phyloP scores from a whole-genome alignment of 108 stramenopile genomes.

The Stephanodiscus minutulus region DNA sequence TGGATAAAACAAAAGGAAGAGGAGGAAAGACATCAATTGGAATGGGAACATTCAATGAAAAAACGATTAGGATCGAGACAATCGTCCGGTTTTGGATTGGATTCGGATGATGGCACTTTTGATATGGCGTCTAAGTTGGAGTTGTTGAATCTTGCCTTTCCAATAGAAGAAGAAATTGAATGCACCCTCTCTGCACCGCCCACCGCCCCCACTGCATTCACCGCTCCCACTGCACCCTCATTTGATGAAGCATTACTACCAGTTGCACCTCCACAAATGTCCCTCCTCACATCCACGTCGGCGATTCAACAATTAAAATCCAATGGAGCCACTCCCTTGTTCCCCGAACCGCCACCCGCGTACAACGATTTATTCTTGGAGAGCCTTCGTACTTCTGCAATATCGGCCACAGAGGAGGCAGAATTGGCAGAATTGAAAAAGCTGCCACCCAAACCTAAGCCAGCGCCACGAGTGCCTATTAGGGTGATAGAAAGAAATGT shows the following conservation, averaged over 20 bases:
- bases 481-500: constrained; percentile 14
- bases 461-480: constrained; percentile 23
- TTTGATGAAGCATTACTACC: constrained; percentile 20
- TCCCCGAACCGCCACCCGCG: constrained; percentile 24
- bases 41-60: constrained; percentile 51
- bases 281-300: constrained; percentile 24
- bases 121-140: constrained; percentile 35
- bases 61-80: constrained; percentile 35
- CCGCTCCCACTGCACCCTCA: not conserved
- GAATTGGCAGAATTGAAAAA: constrained; percentile 17
- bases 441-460: constrained; percentile 9
- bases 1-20: constrained; percentile 43
- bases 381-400: constrained; percentile 17
- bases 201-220: not conserved
- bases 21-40: constrained; percentile 41
- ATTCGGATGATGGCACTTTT: constrained; percentile 20
- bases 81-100: constrained; percentile 14
- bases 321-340: constrained; percentile 40
- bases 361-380: constrained; percentile 48
- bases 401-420: constrained; percentile 1
- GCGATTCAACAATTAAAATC: constrained; percentile 48
- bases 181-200: constrained; percentile 26
- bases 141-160: not conserved
- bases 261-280: constrained; percentile 41
- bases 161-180: constrained; percentile 21